A percentile compares a stretch with the other conserved stretches of the same genome.
phyloP scores from a whole-genome alignment of 768 basidiomycete species.

The Leccinum imitatum region DNA sequence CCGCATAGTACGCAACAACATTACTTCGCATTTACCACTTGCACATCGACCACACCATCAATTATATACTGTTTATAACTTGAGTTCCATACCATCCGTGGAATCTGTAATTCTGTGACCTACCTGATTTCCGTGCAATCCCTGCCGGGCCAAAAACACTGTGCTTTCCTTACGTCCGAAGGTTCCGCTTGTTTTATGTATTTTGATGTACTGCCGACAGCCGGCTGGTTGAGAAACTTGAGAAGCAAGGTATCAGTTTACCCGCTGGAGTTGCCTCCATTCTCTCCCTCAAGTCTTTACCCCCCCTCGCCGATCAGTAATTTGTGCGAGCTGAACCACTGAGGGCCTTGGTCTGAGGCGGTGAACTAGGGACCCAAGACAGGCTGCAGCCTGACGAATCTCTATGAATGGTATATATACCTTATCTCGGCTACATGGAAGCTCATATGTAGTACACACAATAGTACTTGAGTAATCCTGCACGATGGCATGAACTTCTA shows the following conservation, averaged over 20 bases:
- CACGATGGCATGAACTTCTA: not conserved
- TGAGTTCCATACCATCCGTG: no score
- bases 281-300: not conserved
- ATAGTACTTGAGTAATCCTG: not conserved
- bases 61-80: no score
- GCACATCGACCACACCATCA: no score
- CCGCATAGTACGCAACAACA: no score
- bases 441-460: not conserved
- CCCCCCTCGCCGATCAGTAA: not conserved
- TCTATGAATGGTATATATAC: not conserved
- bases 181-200: not conserved
- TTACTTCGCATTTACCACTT: no score
- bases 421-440: conserved; percentile 10
- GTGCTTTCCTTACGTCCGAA: no score
- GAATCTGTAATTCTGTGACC: no score
- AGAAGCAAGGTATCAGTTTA: conserved; percentile 30
- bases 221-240: conserved; percentile 5
- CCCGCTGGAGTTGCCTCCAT: not conserved
- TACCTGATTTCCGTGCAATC: no score
- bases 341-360: no score
- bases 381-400: not conserved
- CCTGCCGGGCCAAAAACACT: no score
- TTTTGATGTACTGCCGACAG: not conserved
- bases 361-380: not conserved
- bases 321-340: not conserved